phyloP scores from a whole-genome alignment of 345 rosid genomes.

The Lumnitzera littorea region DNA sequence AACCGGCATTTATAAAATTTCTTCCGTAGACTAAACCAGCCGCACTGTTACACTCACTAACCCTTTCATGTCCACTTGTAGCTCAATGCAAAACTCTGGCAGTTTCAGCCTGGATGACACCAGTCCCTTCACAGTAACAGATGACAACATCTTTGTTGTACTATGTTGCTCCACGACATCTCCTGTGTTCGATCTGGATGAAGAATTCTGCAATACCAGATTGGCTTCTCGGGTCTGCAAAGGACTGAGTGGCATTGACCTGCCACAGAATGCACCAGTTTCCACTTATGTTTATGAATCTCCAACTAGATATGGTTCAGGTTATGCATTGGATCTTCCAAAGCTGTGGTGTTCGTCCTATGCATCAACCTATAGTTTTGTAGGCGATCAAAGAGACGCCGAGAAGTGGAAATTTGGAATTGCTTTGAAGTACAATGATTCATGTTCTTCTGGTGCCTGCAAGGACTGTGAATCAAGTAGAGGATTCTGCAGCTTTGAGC shows the following conservation, averaged over 20 bases:
- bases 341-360: slow-evolving; percentile 61
- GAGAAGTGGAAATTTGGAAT: slow-evolving; percentile 55
- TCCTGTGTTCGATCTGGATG: slow-evolving; percentile 46
- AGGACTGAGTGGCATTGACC: slow-evolving; percentile 46
- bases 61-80: slow-evolving; percentile 62
- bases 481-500: slow-evolving; percentile 54
- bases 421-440: slow-evolving; percentile 41
- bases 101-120: slow-evolving; percentile 47
- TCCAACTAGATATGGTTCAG: slow-evolving; percentile 35
- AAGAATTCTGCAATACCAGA: slow-evolving; percentile 44
- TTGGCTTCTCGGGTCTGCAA: slow-evolving; percentile 50
- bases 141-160: slow-evolving; percentile 42
- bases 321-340: slow-evolving; percentile 49
- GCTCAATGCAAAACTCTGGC: slow-evolving; percentile 60
- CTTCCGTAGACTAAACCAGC: slow-evolving; percentile 42
- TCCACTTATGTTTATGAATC: slow-evolving; percentile 56
- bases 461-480: slow-evolving; percentile 55
- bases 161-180: slow-evolving; percentile 63
- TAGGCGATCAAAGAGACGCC: slow-evolving; percentile 49
- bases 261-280: slow-evolving; percentile 41
- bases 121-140: slow-evolving; percentile 45
- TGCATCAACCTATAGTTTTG: slow-evolving; percentile 42
- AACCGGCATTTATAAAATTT: slow-evolving; percentile 35
- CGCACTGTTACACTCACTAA: slow-evolving; percentile 32
- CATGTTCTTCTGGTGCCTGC: slow-evolving; percentile 29